These are phyloP conservation scores for Colletotrichum liriopes DNA, from an alignment of 2,329 filamentous ascomycete genomes.

Conservation along the genomic window DNA sequence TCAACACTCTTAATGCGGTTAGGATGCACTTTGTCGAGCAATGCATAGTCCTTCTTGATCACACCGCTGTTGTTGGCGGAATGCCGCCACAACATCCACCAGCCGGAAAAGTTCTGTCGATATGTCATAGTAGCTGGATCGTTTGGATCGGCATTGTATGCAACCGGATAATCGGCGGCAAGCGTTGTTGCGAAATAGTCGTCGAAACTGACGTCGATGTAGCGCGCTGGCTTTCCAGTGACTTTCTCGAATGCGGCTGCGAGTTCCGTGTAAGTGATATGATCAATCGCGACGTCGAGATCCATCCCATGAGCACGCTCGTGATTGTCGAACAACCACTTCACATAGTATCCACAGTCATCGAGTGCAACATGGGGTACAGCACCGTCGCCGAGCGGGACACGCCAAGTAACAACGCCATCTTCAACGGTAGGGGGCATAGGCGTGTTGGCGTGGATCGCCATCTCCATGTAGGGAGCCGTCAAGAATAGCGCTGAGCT, in stretches of 20 bases:
- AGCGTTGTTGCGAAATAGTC: constrained; percentile 51
- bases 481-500: constrained; percentile 55
- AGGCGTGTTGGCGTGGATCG: constrained; percentile 53
- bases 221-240: constrained; percentile 59
- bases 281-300: constrained; percentile 61
- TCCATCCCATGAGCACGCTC: constrained; percentile 60
- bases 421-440: constrained; percentile 58
- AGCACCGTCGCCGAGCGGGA: constrained; percentile 58
- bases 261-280: constrained; percentile 57
- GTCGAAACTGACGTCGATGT: constrained; percentile 54
- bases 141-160: constrained; percentile 51
- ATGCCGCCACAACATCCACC: background rate
- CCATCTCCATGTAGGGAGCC: constrained; percentile 64
- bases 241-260: constrained; percentile 59
- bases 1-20: background rate
- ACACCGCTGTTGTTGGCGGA: background rate
- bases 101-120: background rate
- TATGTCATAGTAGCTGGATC: constrained; percentile 51
- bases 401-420: constrained; percentile 58
- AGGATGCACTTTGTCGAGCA: background rate
- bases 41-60: background rate
- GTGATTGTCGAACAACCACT: constrained; percentile 64
- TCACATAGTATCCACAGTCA: constrained; percentile 62
- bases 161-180: constrained; percentile 46
- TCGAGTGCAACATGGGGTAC: constrained; percentile 61